Evolutionary conservation across 345 rosid genomes (phyloP).

Genomic region (Ailanthus altissimus): DNA sequence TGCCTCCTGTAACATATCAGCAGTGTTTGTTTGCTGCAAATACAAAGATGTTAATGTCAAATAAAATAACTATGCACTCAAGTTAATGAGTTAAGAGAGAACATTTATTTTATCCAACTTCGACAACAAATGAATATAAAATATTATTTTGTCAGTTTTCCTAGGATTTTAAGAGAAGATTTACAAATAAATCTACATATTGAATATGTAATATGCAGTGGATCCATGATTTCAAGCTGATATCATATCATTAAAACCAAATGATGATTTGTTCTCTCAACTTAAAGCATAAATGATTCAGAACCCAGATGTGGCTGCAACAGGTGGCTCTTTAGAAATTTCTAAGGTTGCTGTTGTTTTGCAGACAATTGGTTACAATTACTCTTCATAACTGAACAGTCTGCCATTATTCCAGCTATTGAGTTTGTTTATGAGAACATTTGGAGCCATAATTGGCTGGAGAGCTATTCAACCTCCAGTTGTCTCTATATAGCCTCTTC

Average conservation of each 20-base stretch:
- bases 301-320: neutral
- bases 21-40: conserved; percentile 87
- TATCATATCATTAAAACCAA: neutral
- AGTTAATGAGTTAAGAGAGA: neutral
- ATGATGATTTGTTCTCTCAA: neutral
- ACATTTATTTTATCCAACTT: neutral
- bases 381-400: neutral
- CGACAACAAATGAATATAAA: neutral
- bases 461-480: neutral
- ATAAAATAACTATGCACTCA: neutral
- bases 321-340: neutral
- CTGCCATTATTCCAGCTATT: neutral
- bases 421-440: neutral
- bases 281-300: neutral
- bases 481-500: neutral
- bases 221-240: neutral
- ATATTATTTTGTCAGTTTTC: neutral
- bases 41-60: neutral
- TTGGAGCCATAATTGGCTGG: neutral
- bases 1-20: conserved; percentile 90
- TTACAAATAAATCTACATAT: neutral
- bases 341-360: neutral
- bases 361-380: neutral
- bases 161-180: neutral
- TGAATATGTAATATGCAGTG: neutral